Conservation (phyloP, 108 stramenopile species). For the Cylindrotheca fusiformis region DNA sequence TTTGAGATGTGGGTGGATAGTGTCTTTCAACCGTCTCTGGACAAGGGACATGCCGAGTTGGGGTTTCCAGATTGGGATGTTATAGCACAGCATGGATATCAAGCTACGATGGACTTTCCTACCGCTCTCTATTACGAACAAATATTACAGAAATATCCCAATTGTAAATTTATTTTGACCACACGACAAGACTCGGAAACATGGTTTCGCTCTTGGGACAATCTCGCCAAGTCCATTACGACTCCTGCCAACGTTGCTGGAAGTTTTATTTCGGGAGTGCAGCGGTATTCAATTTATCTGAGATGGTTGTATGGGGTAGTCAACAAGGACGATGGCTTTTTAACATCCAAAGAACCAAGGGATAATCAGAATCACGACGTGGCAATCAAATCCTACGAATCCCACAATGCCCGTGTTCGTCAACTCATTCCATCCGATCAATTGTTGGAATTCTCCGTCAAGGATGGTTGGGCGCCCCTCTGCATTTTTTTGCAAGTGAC, state of each 20-base stretch:
- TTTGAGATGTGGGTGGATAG: constrained; percentile 50
- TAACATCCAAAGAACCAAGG: constrained; percentile 46
- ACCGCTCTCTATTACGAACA: constrained; percentile 70
- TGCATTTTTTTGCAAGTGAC: constrained; percentile 66
- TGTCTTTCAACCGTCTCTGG: constrained; percentile 57
- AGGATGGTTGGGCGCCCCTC: constrained; percentile 75
- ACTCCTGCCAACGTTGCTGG: constrained; percentile 51
- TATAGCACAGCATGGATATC: constrained; percentile 45
- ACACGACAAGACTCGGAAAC: constrained; percentile 64
- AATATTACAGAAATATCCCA: constrained; percentile 60
- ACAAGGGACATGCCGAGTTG: constrained; percentile 36
- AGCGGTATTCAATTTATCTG: constrained; percentile 57
- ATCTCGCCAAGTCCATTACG: constrained; percentile 57
- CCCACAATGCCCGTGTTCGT: constrained; percentile 60
- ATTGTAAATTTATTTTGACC: constrained; percentile 80
- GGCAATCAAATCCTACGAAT: constrained; percentile 62
- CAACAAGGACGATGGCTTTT: constrained; percentile 59
- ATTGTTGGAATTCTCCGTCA: constrained; percentile 71
- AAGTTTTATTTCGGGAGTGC: constrained; percentile 42
- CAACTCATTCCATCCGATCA: constrained; percentile 54
- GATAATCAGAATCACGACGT: constrained; percentile 56
- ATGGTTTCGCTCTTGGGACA: constrained; percentile 79
- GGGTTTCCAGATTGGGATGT: constrained; percentile 57
- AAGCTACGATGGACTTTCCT: constrained; percentile 75
- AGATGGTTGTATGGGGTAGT: constrained; percentile 75